Evolutionary conservation across 1,139 yeast genomes (phyloP), one percentile per base, ranked within the genome.

Genomic region (Saccharomyces pastorianus): DNA sequence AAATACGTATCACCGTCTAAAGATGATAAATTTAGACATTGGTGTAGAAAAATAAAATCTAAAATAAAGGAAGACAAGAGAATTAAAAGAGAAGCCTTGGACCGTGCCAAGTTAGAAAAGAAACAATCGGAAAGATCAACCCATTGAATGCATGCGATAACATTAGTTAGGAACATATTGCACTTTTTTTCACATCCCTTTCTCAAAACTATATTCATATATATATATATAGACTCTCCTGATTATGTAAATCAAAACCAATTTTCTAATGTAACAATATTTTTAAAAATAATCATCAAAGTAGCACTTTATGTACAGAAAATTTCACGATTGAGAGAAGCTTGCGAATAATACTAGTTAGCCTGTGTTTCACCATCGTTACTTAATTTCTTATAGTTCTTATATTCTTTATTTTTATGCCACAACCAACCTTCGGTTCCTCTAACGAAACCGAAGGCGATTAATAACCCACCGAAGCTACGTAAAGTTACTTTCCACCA

Each of bases 401-500:
- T 51, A 27, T 61, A 59, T 46, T 65, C 61, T 55, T 69, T 65
- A 48, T 68, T 64, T 50, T 64, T 66, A 54, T 74, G 74, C 79
- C 82, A 77, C 11, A 78, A 59, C 75, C 77, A 75, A 32, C 83
- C 80, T 61, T 81, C 79, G 38, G 80, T 71, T 34, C 84, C 84
- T 56, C 90, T 72, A 59, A 76, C 78, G 7, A 81, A 49, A 0
- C 89, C 91, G 53, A 81, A 75, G 0, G 75, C 73, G 1, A 84
- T 63, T 46, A 85, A 68, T 0, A 74, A 76, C 0, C 73, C 73
- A 7, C 90, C 91, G 13, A 76, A 64, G 0, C 76, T 71, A 47
- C 80, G 74, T 6, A 84, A 74, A 0, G 78, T 64, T 17, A 67
- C 64, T 59, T 77, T 77, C 81, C 84, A 82, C 88, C 89, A 84